These are phyloP conservation scores for Angophora floribunda DNA, from an alignment of 345 rosid species.

Conservation along the genomic window DNA sequence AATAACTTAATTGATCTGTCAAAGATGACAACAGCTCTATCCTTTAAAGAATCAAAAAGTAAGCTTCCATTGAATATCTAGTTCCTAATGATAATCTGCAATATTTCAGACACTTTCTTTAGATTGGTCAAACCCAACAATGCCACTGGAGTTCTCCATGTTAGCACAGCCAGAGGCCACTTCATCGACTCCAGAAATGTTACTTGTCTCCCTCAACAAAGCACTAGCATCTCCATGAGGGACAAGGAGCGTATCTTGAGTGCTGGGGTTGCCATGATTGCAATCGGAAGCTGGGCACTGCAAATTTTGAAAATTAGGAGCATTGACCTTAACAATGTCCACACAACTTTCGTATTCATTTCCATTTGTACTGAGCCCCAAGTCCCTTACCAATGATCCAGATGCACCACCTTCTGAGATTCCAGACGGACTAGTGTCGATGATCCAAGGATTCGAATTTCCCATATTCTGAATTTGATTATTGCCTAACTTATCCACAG, in stretches of 20 bases:
- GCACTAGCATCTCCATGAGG: background rate
- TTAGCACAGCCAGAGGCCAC: background rate
- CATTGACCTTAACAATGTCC: background rate
- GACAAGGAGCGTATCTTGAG: background rate
- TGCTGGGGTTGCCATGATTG: slow-evolving; percentile 1
- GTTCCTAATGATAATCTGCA: background rate
- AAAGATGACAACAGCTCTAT: background rate
- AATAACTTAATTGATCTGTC: background rate
- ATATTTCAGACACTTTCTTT: slow-evolving; percentile 24
- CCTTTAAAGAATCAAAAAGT: background rate
- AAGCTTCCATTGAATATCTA: background rate
- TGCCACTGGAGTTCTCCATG: slow-evolving; percentile 7
- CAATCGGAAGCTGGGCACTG: background rate
- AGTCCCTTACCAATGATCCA: background rate
- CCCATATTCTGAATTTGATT: slow-evolving; percentile 1
- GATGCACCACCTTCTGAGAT: background rate
- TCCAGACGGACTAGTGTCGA: slow-evolving; percentile 3
- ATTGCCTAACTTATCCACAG: background rate
- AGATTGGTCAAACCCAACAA: slow-evolving; percentile 16
- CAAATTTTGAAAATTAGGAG: slow-evolving; percentile 7
- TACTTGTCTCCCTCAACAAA: background rate
- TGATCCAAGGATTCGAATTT: background rate
- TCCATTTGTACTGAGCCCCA: background rate
- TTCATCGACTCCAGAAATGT: background rate
- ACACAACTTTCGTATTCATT: background rate